Percentiles rank a stretch among this genome's conserved stretches.
Conservation (phyloP, 768 basidiomycete species). For the Pulveroboletus sp. region DNA sequence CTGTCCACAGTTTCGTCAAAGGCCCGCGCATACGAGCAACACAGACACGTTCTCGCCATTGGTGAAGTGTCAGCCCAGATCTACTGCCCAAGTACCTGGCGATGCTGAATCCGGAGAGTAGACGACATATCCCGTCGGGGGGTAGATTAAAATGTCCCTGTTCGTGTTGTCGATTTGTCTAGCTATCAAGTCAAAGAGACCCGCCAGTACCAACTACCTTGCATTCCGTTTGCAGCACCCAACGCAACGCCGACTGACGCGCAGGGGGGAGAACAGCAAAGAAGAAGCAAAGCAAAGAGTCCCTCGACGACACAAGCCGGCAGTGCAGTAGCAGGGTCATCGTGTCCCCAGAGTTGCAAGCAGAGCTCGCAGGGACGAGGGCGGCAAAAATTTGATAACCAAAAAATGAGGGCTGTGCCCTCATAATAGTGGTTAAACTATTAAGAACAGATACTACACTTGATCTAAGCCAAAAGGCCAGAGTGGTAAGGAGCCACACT, state of each 20-base stretch:
- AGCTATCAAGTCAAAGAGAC: no score
- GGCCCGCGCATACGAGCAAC: no score
- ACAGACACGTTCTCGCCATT: no score
- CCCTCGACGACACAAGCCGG: slow-evolving; percentile 63
- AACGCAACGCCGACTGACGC: not conserved
- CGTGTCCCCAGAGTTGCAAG: slow-evolving; percentile 38
- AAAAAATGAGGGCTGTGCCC: slow-evolving; percentile 48
- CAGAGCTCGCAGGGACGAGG: slow-evolving; percentile 31
- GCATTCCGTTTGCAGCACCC: slow-evolving; percentile 14
- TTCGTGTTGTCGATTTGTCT: no score
- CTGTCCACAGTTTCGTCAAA: no score
- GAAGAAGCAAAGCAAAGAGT: slow-evolving; percentile 10
- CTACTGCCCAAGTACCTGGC: no score
- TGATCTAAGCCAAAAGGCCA: slow-evolving; percentile 68
- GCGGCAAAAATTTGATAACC: slow-evolving; percentile 45
- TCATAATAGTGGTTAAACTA: slow-evolving; percentile 56
- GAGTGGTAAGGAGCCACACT: slow-evolving; percentile 10
- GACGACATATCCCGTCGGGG: no score
- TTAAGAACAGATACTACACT: slow-evolving; percentile 76
- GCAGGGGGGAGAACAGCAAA: slow-evolving; percentile 1
- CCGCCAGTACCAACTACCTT: no score
- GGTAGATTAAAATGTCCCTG: no score
- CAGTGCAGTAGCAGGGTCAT: slow-evolving; percentile 39
- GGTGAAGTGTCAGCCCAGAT: no score
- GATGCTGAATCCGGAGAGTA: no score